phyloP scores from a whole-genome alignment of 2,329 filamentous ascomycete species.

The Plenodomus lindquistii region DNA sequence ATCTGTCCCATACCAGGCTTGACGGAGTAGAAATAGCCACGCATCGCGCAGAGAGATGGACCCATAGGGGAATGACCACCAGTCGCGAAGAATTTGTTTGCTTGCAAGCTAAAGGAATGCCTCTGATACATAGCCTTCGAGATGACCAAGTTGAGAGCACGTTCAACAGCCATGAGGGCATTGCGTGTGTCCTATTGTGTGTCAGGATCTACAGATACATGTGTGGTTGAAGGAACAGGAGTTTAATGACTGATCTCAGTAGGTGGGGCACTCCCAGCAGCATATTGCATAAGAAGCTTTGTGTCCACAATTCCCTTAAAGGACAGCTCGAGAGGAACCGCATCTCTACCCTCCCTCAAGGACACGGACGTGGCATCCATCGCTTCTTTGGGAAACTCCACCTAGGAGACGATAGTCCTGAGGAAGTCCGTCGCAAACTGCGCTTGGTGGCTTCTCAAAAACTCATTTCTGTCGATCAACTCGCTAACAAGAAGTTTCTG shows the following conservation, averaged over 20 bases:
- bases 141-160: slow-evolving; percentile 5
- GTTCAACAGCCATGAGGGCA: background rate
- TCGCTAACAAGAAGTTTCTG: background rate
- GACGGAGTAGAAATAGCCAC: slow-evolving; percentile 17
- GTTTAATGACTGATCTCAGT: slow-evolving; percentile 3
- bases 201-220: background rate
- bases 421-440: slow-evolving; percentile 5
- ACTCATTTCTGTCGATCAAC: background rate
- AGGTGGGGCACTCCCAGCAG: slow-evolving; percentile 3
- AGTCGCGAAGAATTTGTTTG: slow-evolving; percentile 10
- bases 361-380: background rate
- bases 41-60: slow-evolving; percentile 7
- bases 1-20: slow-evolving; percentile 11
- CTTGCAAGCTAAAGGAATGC: slow-evolving; percentile 2
- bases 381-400: background rate
- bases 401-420: slow-evolving; percentile 3
- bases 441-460: background rate
- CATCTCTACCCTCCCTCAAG: background rate
- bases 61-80: background rate
- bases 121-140: background rate
- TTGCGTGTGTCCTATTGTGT: background rate
- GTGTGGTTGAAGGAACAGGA: background rate
- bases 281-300: slow-evolving; percentile 1
- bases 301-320: slow-evolving; percentile 2
- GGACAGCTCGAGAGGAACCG: background rate